Percentiles rank a stretch among this genome's conserved stretches.
Evolutionary conservation across 2,329 filamentous ascomycete species (phyloP).

Genomic region (Botrytis medusae): DNA sequence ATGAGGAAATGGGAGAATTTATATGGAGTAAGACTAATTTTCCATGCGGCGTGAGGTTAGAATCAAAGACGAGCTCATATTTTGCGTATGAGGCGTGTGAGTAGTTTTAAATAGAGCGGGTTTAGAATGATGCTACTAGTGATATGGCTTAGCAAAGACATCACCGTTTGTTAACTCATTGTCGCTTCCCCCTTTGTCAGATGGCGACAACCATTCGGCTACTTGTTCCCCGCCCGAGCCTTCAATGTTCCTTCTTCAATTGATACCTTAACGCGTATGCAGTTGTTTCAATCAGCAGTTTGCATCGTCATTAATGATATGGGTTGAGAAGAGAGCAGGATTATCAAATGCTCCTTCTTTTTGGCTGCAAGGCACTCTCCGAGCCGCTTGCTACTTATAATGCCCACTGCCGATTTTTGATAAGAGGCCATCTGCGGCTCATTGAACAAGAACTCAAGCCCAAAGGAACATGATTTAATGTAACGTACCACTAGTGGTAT

Average conservation of each 20-base stretch:
- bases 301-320: neutral
- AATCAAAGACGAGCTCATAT: neutral
- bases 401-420: neutral
- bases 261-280: neutral
- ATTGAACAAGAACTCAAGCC: neutral
- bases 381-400: too few species aligned
- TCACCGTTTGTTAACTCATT: neutral
- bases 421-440: neutral
- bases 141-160: neutral
- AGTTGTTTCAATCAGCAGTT: neutral
- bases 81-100: neutral
- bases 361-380: neutral
- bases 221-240: neutral
- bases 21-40: too few species aligned
- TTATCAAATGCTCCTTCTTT: neutral
- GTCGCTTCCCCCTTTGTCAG: neutral
- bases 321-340: too few species aligned
- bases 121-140: neutral
- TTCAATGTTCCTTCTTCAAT: neutral
- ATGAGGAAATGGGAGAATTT: neutral
- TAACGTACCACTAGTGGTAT: too few species aligned
- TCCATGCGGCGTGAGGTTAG: neutral
- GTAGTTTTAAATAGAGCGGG: neutral
- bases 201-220: neutral
- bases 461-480: too few species aligned